Conservation (phyloP, 768 basidiomycete genomes). For the Russula sp. region DNA sequence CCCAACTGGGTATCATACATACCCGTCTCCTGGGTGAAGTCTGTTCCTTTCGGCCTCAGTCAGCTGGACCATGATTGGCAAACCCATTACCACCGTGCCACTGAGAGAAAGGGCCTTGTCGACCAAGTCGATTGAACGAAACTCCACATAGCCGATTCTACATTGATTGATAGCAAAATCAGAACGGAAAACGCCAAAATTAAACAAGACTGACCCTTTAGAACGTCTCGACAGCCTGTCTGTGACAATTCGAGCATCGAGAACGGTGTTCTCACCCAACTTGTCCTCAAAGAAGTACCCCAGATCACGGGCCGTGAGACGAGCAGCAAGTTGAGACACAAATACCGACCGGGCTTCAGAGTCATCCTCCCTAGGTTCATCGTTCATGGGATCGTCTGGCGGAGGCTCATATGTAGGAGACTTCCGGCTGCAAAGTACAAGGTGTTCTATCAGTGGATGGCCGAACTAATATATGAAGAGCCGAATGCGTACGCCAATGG, state of each 20-base stretch:
- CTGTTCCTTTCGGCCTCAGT: conserved; percentile 96
- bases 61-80: conserved; percentile 93
- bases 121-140: conserved; percentile 83
- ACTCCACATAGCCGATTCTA: conserved; percentile 95
- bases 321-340: conserved; percentile 95
- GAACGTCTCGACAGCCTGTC: conserved; percentile 91
- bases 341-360: conserved; percentile 98
- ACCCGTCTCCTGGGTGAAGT: conserved; percentile 85
- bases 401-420: conserved; percentile 67
- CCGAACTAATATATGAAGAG: conserved; percentile 11
- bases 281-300: conserved; percentile 99
- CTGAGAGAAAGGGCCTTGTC: conserved; percentile 83
- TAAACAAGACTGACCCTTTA: conserved; percentile 71
- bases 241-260: conserved; percentile 94
- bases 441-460: not conserved
- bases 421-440: conserved; percentile 41
- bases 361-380: conserved; percentile 91
- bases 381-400: conserved; percentile 64
- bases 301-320: conserved; percentile 93
- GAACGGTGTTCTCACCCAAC: conserved; percentile 85
- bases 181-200: not conserved
- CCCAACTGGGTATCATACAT: conserved; percentile 25
- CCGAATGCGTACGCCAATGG: conserved; percentile 38
- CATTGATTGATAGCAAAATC: not conserved
- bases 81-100: conserved; percentile 96